Base-by-base conservation (phyloP, 2,329 filamentous ascomycete species). In the Penicillium sp. region DNA sequence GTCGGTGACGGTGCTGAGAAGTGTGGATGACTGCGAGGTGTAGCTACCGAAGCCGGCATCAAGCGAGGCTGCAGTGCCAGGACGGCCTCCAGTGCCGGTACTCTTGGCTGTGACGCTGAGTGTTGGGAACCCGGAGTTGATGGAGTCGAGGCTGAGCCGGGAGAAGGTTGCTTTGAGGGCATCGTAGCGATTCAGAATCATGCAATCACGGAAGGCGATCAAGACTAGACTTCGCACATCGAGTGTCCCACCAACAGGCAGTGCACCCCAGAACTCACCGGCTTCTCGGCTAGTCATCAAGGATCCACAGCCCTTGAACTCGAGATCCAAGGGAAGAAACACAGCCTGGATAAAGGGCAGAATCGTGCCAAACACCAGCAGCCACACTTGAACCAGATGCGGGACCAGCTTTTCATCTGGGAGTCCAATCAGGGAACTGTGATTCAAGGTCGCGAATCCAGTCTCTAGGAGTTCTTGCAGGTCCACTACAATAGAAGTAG, bases 311-410 rank as follows among this genome's bases (percentile, higher is more conserved):
- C 91, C 93, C 46, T 88, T 84, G 65, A 98, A 95, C 65, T 98
- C 93, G 10, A 95, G 79, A 63, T 98, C 93, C 1, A 98, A 73
- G 0, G 90, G 93, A 1, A 98, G 74, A 64, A 98, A 96, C 1
- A 96, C 90, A 1, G 91, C 89, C 72, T 97, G 91, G 60, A 98
- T 83, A 64, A 95, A 97, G 0, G 93, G 93, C 5, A 97, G 72
- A 33, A 97, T 87, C 6, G 81, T 86, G 3, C 88, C 91, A 62
- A 96, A 96, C 0, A 93, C 90, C 41, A 93, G 83, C 52, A 94
- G 81, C 93, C 93, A 98, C 64, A 96, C 83, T 64, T 95, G 88
- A 2, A 96, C 90, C 1, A 98, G 75, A 49, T 88, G 83, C 0
- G 88, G 87, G 21, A 97, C 88, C n/a, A 97, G 78, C 32, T 85